Evolutionary conservation across 148 eudicot species (phyloP).

Genomic region (Mesembryanthemum crystallinum): DNA sequence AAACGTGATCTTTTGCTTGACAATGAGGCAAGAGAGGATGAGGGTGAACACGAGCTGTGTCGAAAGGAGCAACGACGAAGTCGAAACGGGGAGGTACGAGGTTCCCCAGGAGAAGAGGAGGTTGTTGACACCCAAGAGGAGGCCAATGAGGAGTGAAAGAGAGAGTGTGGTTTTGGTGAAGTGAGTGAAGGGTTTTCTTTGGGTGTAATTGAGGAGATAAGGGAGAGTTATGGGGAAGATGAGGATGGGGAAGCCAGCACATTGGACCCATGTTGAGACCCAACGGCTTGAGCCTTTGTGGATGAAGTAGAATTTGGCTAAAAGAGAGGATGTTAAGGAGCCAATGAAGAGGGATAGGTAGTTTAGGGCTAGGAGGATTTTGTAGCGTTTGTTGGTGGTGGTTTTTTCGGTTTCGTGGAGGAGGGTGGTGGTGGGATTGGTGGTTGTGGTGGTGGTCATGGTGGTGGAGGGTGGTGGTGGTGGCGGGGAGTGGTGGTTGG

Average conservation of each 20-base stretch:
- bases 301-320: conserved; percentile 65
- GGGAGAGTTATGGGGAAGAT: conserved; percentile 45
- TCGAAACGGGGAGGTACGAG: conserved; percentile 75
- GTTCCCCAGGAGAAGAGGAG: conserved; percentile 72
- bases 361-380: conserved; percentile 40
- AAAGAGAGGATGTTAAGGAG: conserved; percentile 49
- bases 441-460: conserved; percentile 8
- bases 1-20: conserved; percentile 54
- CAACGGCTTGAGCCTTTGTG: conserved; percentile 76
- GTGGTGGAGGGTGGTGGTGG: neutral
- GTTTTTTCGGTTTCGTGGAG: conserved; percentile 6
- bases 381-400: conserved; percentile 32
- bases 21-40: conserved; percentile 54
- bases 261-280: conserved; percentile 80
- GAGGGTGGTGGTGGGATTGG: conserved; percentile 18
- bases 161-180: conserved; percentile 23
- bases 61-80: conserved; percentile 58
- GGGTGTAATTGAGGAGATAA: conserved; percentile 32
- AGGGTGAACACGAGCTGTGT: conserved; percentile 63
- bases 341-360: conserved; percentile 50
- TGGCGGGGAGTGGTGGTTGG: conserved; percentile 14
- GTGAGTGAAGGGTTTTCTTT: conserved; percentile 48
- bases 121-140: conserved; percentile 51
- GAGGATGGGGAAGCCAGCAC: conserved; percentile 67
- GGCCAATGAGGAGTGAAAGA: conserved; percentile 37